phyloP scores from a whole-genome alignment of 176 grass and related monocot genomes.

The Oryza brachyantha region DNA sequence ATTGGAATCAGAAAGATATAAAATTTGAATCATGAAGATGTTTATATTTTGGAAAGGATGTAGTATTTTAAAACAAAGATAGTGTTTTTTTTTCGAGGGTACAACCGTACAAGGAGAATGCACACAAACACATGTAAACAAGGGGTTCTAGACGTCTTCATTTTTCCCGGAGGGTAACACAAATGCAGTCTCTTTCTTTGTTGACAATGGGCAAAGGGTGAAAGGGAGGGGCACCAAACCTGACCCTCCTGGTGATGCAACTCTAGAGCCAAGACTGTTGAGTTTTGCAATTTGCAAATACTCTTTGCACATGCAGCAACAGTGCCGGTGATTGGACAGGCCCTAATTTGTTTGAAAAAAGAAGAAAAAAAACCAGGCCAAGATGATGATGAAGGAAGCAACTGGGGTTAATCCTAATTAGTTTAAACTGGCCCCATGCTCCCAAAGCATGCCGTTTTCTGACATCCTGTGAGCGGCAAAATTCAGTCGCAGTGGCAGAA shows the following conservation, averaged over 20 bases:
- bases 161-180: not conserved
- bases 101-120: no score
- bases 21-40: no score
- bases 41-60: no score
- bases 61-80: no score
- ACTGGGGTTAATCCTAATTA: not conserved
- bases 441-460: constrained; percentile 16
- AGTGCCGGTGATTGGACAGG: constrained; percentile 3
- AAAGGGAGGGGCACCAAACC: constrained; percentile 31
- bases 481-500: not conserved
- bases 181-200: not conserved
- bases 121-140: not conserved
- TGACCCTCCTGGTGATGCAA: not conserved
- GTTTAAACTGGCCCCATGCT: not conserved
- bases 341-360: not conserved
- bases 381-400: not conserved
- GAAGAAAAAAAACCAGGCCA: not conserved
- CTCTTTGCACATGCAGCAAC: constrained; percentile 20
- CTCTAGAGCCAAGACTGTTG: not conserved
- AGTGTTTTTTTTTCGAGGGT: no score
- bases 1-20: no score
- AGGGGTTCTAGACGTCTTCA: not conserved
- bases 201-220: constrained; percentile 18
- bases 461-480: constrained; percentile 13
- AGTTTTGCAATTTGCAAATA: not conserved